Evolutionary conservation across 768 basidiomycete genomes (phyloP).

Genomic region (Suillus americanus): DNA sequence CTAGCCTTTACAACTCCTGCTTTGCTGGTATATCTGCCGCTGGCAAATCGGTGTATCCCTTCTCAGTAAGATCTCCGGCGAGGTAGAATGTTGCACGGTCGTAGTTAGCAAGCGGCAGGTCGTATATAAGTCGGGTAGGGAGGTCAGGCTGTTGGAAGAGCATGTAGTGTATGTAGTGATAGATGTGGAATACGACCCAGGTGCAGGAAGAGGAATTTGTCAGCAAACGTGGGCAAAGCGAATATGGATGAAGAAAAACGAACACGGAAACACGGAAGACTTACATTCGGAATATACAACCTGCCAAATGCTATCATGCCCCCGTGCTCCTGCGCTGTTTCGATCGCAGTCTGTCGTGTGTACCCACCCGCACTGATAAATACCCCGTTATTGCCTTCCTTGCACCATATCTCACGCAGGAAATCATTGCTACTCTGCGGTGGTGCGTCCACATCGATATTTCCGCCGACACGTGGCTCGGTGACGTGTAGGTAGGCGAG

Average conservation of each 20-base stretch:
- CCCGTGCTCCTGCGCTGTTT: constrained; percentile 5
- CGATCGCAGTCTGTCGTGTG: constrained; percentile 2
- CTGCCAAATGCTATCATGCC: constrained; percentile 9
- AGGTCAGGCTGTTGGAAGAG: constrained; percentile 32
- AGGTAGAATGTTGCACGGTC: constrained; percentile 31
- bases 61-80: constrained; percentile 20
- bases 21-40: constrained; percentile 13
- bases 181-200: background rate
- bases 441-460: background rate
- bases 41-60: constrained; percentile 34
- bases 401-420: constrained; percentile 27
- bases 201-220: background rate
- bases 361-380: constrained; percentile 9
- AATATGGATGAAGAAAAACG: background rate
- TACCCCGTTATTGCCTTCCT: constrained; percentile 2
- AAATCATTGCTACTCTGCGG: constrained; percentile 24
- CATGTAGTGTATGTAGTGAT: background rate
- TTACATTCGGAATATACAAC: constrained; percentile 9
- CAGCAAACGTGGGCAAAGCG: background rate
- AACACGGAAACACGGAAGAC: background rate
- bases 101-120: constrained; percentile 24
- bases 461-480: constrained; percentile 29
- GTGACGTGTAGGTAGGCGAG: constrained; percentile 45
- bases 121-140: constrained; percentile 28
- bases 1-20: background rate